phyloP scores from a whole-genome alignment of 2,329 filamentous ascomycete species.

The Chaetothyriales sp. region DNA sequence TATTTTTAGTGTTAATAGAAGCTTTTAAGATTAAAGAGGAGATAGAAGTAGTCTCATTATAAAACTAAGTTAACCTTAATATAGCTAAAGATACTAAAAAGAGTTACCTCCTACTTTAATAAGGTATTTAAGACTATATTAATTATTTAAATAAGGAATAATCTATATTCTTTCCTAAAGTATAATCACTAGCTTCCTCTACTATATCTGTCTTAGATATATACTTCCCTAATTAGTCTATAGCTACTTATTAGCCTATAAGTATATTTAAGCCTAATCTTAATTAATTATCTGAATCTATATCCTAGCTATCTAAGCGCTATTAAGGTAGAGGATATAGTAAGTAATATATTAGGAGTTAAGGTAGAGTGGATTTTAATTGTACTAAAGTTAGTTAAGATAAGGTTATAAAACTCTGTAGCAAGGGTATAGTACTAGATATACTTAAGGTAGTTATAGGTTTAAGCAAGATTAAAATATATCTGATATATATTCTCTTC shows the following conservation, averaged over 20 bases:
- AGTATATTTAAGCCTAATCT: background rate
- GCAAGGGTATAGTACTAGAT: background rate
- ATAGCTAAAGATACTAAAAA: conserved; percentile 5
- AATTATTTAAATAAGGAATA: conserved; percentile 6
- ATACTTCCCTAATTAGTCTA: background rate
- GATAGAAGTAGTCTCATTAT: conserved; percentile 1
- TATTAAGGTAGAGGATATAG: background rate
- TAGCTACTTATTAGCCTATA: background rate
- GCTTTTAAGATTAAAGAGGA: conserved; percentile 6
- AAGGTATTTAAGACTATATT: conserved; percentile 4
- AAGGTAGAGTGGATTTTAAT: too few relatives aligned
- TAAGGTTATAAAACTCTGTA: background rate
- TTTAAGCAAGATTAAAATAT: conserved; percentile 5
- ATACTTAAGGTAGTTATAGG: background rate
- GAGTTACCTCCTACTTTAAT: conserved; percentile 4
- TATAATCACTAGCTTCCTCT: background rate
- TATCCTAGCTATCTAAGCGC: background rate
- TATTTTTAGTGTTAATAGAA: conserved; percentile 5
- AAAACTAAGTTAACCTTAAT: conserved; percentile 9
- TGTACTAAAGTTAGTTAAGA: background rate
- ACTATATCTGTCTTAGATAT: background rate
- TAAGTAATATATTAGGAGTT: background rate
- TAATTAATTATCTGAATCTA: background rate
- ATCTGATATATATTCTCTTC: conserved; percentile 15
- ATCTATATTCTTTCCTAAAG: conserved; percentile 10